Percentiles rank a stretch among this genome's conserved stretches.
These are phyloP conservation scores for Pulveroboletus sp. DNA, from an alignment of 768 basidiomycete genomes.

Conservation along the genomic window DNA sequence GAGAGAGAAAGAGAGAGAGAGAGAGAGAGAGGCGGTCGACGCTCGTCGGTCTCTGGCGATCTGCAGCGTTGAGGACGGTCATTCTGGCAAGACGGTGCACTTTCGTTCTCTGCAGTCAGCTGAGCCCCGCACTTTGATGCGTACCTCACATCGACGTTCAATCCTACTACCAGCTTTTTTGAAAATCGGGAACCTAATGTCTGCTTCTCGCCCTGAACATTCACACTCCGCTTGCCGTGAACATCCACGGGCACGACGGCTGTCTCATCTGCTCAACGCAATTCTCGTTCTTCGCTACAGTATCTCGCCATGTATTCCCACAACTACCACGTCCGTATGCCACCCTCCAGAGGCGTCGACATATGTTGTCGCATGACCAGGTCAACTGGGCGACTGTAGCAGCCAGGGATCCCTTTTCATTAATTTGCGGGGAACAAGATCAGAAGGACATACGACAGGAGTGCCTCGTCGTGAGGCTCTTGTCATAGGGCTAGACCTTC, in stretches of 20 bases:
- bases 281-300: too few relatives aligned
- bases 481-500: conserved; percentile 33
- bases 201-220: conserved; percentile 28
- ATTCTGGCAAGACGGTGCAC: too few relatives aligned
- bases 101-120: neutral
- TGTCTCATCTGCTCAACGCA: too few relatives aligned
- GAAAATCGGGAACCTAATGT: conserved; percentile 30
- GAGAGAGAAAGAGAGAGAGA: too few relatives aligned
- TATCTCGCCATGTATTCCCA: neutral
- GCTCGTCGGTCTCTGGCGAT: too few relatives aligned
- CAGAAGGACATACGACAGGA: conserved; percentile 21
- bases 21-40: too few relatives aligned
- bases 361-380: neutral
- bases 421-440: conserved; percentile 22
- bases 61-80: too few relatives aligned
- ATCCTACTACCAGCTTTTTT: conserved; percentile 8
- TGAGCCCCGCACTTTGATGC: conserved; percentile 20
- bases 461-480: conserved; percentile 25
- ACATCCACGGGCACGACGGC: too few relatives aligned
- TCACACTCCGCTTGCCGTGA: conserved; percentile 17
- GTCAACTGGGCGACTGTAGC: conserved; percentile 18
- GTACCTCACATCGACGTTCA: too few relatives aligned
- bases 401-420: conserved; percentile 17
- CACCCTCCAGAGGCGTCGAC: neutral
- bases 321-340: neutral